Percentiles rank a stretch among this genome's conserved stretches.
These are phyloP conservation scores for Podospora anserina DNA, from an alignment of 495 filamentous ascomycete species.

Conservation along the genomic window DNA sequence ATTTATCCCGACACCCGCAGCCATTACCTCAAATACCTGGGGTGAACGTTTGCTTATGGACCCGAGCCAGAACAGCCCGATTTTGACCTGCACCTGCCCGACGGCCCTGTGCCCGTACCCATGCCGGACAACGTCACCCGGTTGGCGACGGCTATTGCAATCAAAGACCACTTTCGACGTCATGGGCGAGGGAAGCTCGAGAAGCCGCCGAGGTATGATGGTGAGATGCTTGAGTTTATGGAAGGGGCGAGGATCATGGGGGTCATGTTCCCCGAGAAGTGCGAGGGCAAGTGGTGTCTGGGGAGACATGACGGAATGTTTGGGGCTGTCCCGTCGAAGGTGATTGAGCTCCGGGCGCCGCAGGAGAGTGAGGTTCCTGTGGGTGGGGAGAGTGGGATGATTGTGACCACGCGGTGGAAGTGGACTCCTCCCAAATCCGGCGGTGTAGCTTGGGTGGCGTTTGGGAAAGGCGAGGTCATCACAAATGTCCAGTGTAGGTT, in stretches of 20 bases:
- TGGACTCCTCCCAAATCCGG: conserved; percentile 32
- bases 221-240: conserved; percentile 43
- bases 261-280: conserved; percentile 44
- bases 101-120: conserved; percentile 30
- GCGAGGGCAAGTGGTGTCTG: conserved; percentile 44
- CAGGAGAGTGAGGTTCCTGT: conserved; percentile 29
- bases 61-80: conserved; percentile 23
- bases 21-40: conserved; percentile 39
- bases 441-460: conserved; percentile 35
- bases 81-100: conserved; percentile 46
- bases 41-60: conserved; percentile 42
- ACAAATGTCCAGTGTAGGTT: conserved; percentile 36
- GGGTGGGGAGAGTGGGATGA: conserved; percentile 32
- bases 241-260: conserved; percentile 45
- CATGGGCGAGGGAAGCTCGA: conserved; percentile 27
- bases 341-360: conserved; percentile 36
- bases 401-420: conserved; percentile 44
- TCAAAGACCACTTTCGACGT: conserved; percentile 34
- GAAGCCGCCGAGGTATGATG: conserved; percentile 37
- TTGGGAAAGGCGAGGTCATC: conserved; percentile 44
- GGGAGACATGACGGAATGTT: conserved; percentile 46
- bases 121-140: conserved; percentile 35
- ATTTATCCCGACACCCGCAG: conserved; percentile 37
- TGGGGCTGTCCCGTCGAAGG: conserved; percentile 41
- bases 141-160: conserved; percentile 33